Percentiles rank a stretch among this genome's conserved stretches.
Evolutionary conservation across 2,329 filamentous ascomycete species (phyloP).

Genomic region (Nemania sp.): DNA sequence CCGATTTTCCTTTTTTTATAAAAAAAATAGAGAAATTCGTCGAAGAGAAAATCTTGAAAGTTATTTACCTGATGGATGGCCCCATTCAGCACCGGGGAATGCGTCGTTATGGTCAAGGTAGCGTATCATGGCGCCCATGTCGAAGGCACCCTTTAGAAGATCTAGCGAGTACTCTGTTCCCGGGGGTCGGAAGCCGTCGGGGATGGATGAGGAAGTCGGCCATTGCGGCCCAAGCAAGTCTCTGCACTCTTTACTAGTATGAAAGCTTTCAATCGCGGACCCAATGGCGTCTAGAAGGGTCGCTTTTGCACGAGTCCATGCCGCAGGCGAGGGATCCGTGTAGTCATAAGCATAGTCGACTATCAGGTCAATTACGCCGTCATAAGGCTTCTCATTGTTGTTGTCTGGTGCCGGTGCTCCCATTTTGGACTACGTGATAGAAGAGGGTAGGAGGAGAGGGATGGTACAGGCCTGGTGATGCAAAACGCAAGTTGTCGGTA

Average conservation of each 20-base stretch:
- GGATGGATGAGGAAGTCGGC: constrained; percentile 15
- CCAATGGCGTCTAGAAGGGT: constrained; percentile 42
- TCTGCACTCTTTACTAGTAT: constrained; percentile 34
- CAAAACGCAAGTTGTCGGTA: not conserved
- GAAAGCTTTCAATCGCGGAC: constrained; percentile 38
- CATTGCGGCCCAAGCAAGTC: constrained; percentile 9
- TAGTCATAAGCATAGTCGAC: constrained; percentile 39
- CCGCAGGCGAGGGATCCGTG: constrained; percentile 29
- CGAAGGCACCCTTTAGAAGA: constrained; percentile 55
- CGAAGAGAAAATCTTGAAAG: not conserved
- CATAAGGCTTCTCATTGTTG: constrained; percentile 33
- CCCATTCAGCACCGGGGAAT: constrained; percentile 56
- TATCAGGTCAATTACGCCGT: constrained; percentile 30
- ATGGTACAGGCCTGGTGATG: not conserved
- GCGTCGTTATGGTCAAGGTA: constrained; percentile 59
- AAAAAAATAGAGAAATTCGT: too few species aligned
- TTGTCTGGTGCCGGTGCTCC: constrained; percentile 28
- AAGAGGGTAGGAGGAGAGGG: not conserved
- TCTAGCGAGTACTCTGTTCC: constrained; percentile 54
- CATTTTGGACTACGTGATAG: not conserved
- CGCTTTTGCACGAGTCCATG: constrained; percentile 32
- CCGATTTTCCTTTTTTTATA: too few species aligned
- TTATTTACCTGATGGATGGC: constrained; percentile 52
- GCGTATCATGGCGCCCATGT: constrained; percentile 54
- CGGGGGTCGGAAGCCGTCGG: constrained; percentile 50